Base-by-base conservation (phyloP, 2,329 filamentous ascomycete species). In the Colletotrichum brevisporum region DNA sequence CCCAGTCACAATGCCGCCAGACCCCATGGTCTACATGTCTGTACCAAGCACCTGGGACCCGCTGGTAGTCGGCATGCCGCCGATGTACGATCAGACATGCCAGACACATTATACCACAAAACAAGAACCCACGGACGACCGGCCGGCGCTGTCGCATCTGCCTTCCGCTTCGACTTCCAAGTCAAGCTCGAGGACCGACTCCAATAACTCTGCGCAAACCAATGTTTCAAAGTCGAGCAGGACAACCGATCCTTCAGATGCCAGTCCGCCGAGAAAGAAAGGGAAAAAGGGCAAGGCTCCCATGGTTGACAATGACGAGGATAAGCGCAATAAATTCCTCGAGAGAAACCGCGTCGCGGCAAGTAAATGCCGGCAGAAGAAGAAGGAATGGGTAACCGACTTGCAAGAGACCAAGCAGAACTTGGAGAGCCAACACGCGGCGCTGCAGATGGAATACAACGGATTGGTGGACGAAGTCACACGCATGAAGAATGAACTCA, bases 311-410 rank as follows among this genome's bases (percentile, higher is more conserved):
- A 81, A 84, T 10, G 77, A 80, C 1, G 76, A 76, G 8, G 50
- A 70, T 5, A 89, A 87, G 73, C 83, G 88, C 31, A 84, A 82
- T 70, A 86, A 85, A 70, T 90, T 90, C 73, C 83, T 93, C 0
- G 90, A 92, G 78, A 88, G 91, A 69, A 94, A 94, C 77, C 86
- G 92, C 10, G 81, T 92, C 2, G 92, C 92, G 0, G 92, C 92
- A 1, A 91, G 89, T 76, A 94, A 93, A 76, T 94, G 91, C 75
- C 88, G 92, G 4, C 87, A 91, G 74, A 93, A 92, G 78, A 88
- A 88, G 74, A 89, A 88, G 78, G 79, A 83, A 72, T 87, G 84
- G 82, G 82, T 86, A 24, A 78, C 78, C 13, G 81, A 84, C n/a
- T 75, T 88, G 24, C 84, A 88, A 68, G 81, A 84, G 61, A 81